Base-by-base conservation (phyloP, 257 asterid genomes). In the Capsicum chinense region DNA sequence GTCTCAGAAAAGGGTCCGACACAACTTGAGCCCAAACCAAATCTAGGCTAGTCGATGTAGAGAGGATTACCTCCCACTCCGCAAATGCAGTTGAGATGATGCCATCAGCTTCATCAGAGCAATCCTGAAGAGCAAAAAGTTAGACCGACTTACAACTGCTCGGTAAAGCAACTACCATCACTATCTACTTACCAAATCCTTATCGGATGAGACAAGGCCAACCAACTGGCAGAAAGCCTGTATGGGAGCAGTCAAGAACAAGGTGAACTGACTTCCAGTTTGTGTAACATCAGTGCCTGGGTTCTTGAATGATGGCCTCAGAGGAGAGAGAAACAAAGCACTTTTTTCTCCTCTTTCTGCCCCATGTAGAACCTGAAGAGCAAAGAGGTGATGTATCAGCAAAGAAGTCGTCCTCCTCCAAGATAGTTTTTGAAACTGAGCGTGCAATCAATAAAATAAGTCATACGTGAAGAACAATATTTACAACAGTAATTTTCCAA, bases 21-120 rank as follows among this genome's bases (percentile, higher is more conserved):
- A 96, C 83, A 86, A 96, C 92, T 87, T 96, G 99, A 80, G 97
- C 98, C 99, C 99, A 96, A 79, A 92, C 98, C 86, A 94, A 87
- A 86, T 96, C 92, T 84, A 96, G 91, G 79, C 83, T 94, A 79
- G 92, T 90, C 0, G 95, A 89, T 66, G 98, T 95, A 87, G 98
- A 96, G 64, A 96, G 98, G 85, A 90, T 91, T 82, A 91, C 90
- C 88, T 96, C 99, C 99, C 99, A 96, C 86, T 90, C 91, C 17
- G 99, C 91, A 88, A 96, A 92, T 60, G 97, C 95, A 82, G 91
- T 60, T 50, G 95, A 90, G 78, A 96, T 87, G 76, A 94, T 90
- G 91, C 83, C 88, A 56, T 92, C 98, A 47, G 88, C 90, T 33
- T 79, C 87, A 82, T 85, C 86, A 88, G 63, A 87, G 60, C 80